These are phyloP conservation scores for Apocynum venetum DNA, from an alignment of 257 asterid species.

Conservation along the genomic window DNA sequence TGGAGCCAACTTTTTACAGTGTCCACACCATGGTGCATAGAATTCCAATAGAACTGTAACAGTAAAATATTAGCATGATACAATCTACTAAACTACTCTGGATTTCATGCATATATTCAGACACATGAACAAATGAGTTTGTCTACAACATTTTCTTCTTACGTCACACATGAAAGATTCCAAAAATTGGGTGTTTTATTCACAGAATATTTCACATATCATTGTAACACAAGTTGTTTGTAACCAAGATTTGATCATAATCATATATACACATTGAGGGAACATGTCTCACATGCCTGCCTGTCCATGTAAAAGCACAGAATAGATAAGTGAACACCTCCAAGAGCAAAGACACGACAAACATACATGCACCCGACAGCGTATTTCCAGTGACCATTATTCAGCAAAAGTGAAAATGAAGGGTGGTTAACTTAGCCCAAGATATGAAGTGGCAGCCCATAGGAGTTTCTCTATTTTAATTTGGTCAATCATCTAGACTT, in stretches of 20 bases:
- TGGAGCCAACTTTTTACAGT: conserved; percentile 91
- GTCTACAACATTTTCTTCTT: not conserved
- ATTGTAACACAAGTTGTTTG: not conserved
- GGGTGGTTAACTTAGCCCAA: not conserved
- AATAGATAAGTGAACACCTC: not conserved
- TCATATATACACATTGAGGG: not conserved
- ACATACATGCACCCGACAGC: not conserved
- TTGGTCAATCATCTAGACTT: not conserved
- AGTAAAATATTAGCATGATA: conserved; percentile 8
- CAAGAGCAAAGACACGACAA: not conserved
- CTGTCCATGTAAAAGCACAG: not conserved
- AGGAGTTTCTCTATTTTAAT: not conserved
- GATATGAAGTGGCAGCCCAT: not conserved
- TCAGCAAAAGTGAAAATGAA: not conserved
- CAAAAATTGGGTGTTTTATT: not conserved
- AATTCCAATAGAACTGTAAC: conserved; percentile 70
- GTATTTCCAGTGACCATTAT: not conserved
- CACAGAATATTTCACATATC: not conserved
- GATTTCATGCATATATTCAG: not conserved
- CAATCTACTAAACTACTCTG: not conserved
- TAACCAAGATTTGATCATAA: not conserved
- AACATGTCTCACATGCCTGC: not conserved
- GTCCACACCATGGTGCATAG: conserved; percentile 98
- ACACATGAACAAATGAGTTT: not conserved
- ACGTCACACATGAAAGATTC: too few species aligned